Percentiles rank a stretch among this genome's conserved stretches.
Conservation (phyloP, 1,284 basidiomycete species). For the Ustilago xerochloae region DNA sequence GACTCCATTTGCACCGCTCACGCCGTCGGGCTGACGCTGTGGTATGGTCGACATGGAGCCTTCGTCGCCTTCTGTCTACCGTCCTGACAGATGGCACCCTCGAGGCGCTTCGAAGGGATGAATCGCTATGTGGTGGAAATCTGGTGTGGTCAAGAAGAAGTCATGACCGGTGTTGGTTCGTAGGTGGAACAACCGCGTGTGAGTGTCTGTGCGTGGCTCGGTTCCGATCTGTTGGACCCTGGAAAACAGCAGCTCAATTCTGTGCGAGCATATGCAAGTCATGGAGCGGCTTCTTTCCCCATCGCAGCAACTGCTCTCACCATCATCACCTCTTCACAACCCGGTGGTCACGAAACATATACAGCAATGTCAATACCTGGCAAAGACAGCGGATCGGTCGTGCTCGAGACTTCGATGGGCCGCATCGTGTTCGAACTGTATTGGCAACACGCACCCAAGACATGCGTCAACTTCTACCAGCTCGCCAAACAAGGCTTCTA, state of each 20-base stretch:
- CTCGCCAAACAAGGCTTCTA: constrained; percentile 65
- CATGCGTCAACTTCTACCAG: constrained; percentile 62
- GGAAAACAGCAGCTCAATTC: background rate
- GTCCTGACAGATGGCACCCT: background rate
- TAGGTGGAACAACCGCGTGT: background rate
- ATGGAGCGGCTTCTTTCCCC: background rate
- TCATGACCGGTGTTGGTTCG: background rate
- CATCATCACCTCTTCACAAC: background rate
- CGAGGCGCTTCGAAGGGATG: background rate
- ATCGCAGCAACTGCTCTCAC: background rate
- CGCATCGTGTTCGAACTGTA: constrained; percentile 62
- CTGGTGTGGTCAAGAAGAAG: constrained; percentile 2
- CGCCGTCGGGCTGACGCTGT: constrained; percentile 3
- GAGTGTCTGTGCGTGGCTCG: constrained; percentile 38
- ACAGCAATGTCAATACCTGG: constrained; percentile 37
- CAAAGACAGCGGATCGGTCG: constrained; percentile 45
- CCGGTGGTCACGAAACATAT: background rate
- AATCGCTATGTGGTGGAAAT: background rate
- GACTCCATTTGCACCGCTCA: background rate
- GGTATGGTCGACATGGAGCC: constrained; percentile 16
- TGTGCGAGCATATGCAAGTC: background rate
- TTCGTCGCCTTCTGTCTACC: background rate
- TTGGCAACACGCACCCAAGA: constrained; percentile 62
- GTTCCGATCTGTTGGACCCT: constrained; percentile 36
- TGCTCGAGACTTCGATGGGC: constrained; percentile 63